Evolutionary conservation across 306 rosid species (phyloP), one percentile per base, ranked within the genome.

Genomic region (Vigna reflexopilosa): DNA sequence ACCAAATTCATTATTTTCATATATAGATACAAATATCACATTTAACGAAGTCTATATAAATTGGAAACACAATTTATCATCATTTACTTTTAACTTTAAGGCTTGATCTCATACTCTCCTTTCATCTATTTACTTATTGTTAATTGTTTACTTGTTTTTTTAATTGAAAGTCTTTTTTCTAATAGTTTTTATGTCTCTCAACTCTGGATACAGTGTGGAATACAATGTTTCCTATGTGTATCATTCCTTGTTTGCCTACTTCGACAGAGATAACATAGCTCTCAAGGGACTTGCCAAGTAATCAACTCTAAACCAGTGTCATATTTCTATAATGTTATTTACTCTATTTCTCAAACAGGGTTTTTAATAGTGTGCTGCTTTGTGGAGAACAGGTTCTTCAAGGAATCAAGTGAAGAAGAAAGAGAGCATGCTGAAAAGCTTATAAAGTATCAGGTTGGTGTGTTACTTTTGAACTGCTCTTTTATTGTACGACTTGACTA

Each of bases 361-460:
- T 68, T 51, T 51, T 36, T 0, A n/a, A 16, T 56, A 5, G 15
- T 45, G 67, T 51, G 42, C 11, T 80, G 17, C 15, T 34, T 11
- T 73, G 75, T 61, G 48, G 65, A 34, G 16, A 65, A 71, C 19
- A 88, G 91, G 75, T 88, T 88, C 80, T 88, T 85, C 68, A 81
- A 81, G 91, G 87, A 85, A 73, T 85, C 87, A 75, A 88, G 91
- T 75, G 91, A 85, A 47, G 91, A 88, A 79, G 91, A 85, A 78
- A 85, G 89, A 78, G 89, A 68, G 73, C 91, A 88, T 56, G 91
- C 91, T 67, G 91, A 88, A 22, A 81, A 85, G 59, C 77, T 88
- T 4, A 81, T 85, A 8, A 81, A 83, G 62, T 88, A 47, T 79
- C 91, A 88, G 78, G 86, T 87, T 32, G 4, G 70, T 59, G 45